phyloP scores from a whole-genome alignment of 2,329 filamentous ascomycete genomes.

The Daldinia sp. region DNA sequence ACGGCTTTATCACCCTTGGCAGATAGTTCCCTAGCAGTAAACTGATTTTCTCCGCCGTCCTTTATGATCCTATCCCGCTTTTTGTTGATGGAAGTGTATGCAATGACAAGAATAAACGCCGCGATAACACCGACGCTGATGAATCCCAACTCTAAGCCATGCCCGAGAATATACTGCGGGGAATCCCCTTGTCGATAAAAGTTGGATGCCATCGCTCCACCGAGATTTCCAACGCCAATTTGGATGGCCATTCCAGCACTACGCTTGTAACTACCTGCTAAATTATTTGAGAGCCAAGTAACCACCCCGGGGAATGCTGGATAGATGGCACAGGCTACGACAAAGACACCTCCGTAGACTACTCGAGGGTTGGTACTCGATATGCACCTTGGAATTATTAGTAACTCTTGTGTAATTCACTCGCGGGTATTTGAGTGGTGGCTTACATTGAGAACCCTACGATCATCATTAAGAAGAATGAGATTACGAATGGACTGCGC shows the following conservation, averaged over 20 bases:
- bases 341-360: slow-evolving; percentile 80
- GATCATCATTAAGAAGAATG: slow-evolving; percentile 64
- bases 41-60: slow-evolving; percentile 57
- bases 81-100: slow-evolving; percentile 70
- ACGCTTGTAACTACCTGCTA: slow-evolving; percentile 74
- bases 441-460: slow-evolving; percentile 68
- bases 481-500: slow-evolving; percentile 67
- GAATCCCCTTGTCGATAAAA: slow-evolving; percentile 70
- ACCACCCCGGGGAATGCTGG: slow-evolving; percentile 83
- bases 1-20: slow-evolving; percentile 70
- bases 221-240: slow-evolving; percentile 71
- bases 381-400: slow-evolving; percentile 64
- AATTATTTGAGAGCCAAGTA: slow-evolving; percentile 83
- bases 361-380: slow-evolving; percentile 68
- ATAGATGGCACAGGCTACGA: slow-evolving; percentile 83
- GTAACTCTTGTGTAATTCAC: slow-evolving; percentile 34
- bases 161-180: slow-evolving; percentile 64
- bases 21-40: slow-evolving; percentile 64
- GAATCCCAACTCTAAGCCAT: slow-evolving; percentile 64
- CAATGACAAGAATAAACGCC: slow-evolving; percentile 58
- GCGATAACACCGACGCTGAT: slow-evolving; percentile 61
- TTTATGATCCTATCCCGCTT: slow-evolving; percentile 63
- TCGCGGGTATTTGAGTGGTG: not conserved
- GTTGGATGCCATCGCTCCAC: slow-evolving; percentile 76
- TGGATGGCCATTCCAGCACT: slow-evolving; percentile 74